A percentile compares a stretch with the other conserved stretches of the same genome.
These are phyloP conservation scores for Bullera alba DNA, from an alignment of 768 basidiomycete species.

Conservation along the genomic window DNA sequence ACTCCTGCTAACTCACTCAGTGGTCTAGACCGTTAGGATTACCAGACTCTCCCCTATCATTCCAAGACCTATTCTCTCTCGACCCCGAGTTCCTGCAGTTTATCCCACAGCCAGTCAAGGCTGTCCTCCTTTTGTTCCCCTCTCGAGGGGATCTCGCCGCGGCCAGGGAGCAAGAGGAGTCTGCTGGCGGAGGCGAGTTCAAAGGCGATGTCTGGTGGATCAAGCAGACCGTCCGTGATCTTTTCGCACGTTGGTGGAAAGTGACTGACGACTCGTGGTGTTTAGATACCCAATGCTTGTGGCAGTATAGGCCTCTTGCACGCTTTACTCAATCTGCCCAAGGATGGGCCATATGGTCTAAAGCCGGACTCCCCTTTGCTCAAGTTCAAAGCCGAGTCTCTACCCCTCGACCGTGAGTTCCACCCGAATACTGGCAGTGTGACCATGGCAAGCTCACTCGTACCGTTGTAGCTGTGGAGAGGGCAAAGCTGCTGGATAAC, in stretches of 20 bases:
- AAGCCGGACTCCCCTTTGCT: constrained; percentile 25
- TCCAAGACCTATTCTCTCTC: constrained; percentile 44
- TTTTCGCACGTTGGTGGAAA: not conserved
- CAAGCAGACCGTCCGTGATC: constrained; percentile 68
- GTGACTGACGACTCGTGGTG: not conserved
- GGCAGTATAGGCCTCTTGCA: constrained; percentile 83
- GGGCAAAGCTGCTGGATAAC: constrained; percentile 67
- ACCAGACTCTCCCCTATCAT: constrained; percentile 30
- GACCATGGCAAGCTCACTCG: not conserved
- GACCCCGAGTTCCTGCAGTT: constrained; percentile 59
- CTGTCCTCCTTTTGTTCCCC: constrained; percentile 81
- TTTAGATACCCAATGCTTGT: constrained; percentile 74
- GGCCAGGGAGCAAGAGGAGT: constrained; percentile 59
- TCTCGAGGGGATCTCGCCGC: constrained; percentile 53
- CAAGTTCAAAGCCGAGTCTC: constrained; percentile 36
- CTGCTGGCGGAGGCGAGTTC: constrained; percentile 49
- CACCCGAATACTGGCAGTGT: not conserved
- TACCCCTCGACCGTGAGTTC: constrained; percentile 24
- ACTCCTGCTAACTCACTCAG: constrained; percentile 8
- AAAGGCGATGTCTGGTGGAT: constrained; percentile 69
- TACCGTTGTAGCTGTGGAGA: constrained; percentile 50
- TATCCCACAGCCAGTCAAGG: constrained; percentile 69
- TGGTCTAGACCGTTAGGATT: constrained; percentile 41
- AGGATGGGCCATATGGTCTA: constrained; percentile 34
- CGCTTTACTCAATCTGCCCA: constrained; percentile 66